phyloP scores from a whole-genome alignment of 371 early-diverging fungal species.

The Mortierella sp. region DNA sequence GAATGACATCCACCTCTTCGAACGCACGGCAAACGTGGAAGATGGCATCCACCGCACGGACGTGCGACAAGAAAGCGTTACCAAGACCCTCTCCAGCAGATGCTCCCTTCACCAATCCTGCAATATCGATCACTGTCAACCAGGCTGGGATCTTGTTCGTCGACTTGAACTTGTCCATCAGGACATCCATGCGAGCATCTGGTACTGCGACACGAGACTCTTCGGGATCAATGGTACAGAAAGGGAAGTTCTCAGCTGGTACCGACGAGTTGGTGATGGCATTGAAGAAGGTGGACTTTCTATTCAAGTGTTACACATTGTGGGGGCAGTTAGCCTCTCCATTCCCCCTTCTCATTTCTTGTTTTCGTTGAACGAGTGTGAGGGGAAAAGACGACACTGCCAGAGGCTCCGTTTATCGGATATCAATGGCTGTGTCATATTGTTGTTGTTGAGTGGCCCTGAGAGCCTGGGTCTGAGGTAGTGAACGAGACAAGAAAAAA shows the following conservation, averaged over 20 bases:
- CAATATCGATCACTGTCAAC: conserved; percentile 93
- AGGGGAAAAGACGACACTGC: too few species aligned
- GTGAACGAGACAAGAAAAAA: not conserved
- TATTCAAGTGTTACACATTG: conserved; percentile 16
- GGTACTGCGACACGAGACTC: conserved; percentile 87
- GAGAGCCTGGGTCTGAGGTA: too few species aligned
- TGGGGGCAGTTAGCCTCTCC: not conserved
- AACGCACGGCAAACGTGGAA: conserved; percentile 91
- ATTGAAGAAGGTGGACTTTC: conserved; percentile 94
- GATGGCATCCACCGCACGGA: conserved; percentile 93
- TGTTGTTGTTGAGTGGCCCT: not conserved
- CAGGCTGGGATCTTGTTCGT: conserved; percentile 69
- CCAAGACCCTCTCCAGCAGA: conserved; percentile 83
- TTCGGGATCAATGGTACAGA: conserved; percentile 82
- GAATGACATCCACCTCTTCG: conserved; percentile 87
- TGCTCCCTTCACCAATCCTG: conserved; percentile 94
- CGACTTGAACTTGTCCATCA: conserved; percentile 77
- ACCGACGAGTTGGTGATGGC: conserved; percentile 84
- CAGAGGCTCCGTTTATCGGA: too few species aligned
- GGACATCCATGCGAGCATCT: conserved; percentile 80
- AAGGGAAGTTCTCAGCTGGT: conserved; percentile 84
- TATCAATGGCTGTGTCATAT: not conserved
- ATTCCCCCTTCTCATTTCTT: too few species aligned
- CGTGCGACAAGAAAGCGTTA: conserved; percentile 92
- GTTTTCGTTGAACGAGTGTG: too few species aligned